Conservation (phyloP, 805 yeast genomes). For the Zygotorulaspora chibaensis region DNA sequence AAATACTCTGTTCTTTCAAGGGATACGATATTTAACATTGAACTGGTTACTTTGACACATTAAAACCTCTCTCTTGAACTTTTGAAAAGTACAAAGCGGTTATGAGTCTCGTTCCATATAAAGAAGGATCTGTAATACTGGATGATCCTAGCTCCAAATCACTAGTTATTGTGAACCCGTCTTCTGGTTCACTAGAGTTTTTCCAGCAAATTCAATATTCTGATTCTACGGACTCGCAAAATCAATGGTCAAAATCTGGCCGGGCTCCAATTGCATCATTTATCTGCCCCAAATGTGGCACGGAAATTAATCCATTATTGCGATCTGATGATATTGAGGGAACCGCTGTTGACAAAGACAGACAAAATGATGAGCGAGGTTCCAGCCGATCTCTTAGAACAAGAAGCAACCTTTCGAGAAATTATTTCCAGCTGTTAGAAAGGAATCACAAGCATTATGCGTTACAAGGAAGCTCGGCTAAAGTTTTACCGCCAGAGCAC, state of each 20-base stretch:
- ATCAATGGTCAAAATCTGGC: conserved; percentile 2
- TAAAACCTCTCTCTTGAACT: no score
- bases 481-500: conserved; percentile 12
- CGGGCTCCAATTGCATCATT: conserved; percentile 23
- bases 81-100: no score
- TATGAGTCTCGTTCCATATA: conserved; percentile 30
- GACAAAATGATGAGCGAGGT: not conserved
- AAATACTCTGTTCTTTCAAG: no score
- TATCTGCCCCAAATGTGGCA: conserved; percentile 32
- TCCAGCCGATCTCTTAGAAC: not conserved
- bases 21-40: no score
- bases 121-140: conserved; percentile 26
- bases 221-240: conserved; percentile 3
- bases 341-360: not conserved
- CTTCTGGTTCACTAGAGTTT: conserved; percentile 25
- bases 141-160: conserved; percentile 31
- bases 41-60: no score
- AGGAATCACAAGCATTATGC: conserved; percentile 16
- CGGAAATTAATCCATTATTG: conserved; percentile 19
- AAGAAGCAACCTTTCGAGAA: conserved; percentile 16
- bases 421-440: conserved; percentile 22
- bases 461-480: conserved; percentile 2
- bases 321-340: not conserved
- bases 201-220: conserved; percentile 17
- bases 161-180: conserved; percentile 28